phyloP scores from a whole-genome alignment of 2,329 filamentous ascomycete genomes.

The Thelonectria discophora region DNA sequence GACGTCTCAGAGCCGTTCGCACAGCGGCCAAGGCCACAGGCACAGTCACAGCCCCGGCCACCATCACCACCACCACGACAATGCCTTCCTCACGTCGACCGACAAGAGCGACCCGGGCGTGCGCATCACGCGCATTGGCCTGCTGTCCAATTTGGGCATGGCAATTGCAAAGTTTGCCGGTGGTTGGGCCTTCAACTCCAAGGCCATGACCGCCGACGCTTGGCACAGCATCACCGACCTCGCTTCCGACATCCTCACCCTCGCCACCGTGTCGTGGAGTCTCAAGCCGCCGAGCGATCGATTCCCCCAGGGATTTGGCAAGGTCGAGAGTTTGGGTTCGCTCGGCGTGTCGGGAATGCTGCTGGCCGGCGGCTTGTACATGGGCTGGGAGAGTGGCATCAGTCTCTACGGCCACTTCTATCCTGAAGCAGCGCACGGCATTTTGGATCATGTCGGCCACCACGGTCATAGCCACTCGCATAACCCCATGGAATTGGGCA shows the following conservation, averaged over 20 bases:
- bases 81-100: conserved; percentile 91
- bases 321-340: conserved; percentile 95
- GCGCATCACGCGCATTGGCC: conserved; percentile 65
- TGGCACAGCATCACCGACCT: conserved; percentile 96
- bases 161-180: conserved; percentile 91
- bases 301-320: conserved; percentile 93
- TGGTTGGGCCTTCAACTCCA: conserved; percentile 93
- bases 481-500: conserved; percentile 53
- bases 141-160: conserved; percentile 90
- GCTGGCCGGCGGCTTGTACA: conserved; percentile 87
- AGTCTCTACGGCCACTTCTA: conserved; percentile 78
- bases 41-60: conserved; percentile 36
- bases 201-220: conserved; percentile 90
- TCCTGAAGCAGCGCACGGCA: conserved; percentile 72
- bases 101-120: conserved; percentile 77
- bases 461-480: conserved; percentile 75
- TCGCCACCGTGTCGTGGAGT: conserved; percentile 94
- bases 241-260: conserved; percentile 91
- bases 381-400: conserved; percentile 79
- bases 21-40: conserved; percentile 36
- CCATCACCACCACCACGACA: conserved; percentile 82
- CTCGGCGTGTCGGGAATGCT: conserved; percentile 93
- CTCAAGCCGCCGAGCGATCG: conserved; percentile 82
- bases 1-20: conserved; percentile 46
- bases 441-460: conserved; percentile 68